Base-by-base conservation (phyloP, 1,139 yeast species). In the Saccharomyces uvarum region DNA sequence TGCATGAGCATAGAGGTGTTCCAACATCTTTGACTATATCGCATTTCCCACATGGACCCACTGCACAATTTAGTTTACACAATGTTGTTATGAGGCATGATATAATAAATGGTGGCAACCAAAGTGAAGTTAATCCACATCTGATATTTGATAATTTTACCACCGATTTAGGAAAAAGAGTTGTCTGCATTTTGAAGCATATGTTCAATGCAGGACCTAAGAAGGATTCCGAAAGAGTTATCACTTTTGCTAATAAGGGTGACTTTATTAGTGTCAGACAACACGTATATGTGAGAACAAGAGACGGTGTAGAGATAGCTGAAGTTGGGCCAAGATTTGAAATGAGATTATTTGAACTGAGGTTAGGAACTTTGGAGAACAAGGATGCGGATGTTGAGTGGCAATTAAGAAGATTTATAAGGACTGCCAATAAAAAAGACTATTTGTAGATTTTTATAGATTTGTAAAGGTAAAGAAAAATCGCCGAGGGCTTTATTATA, bases 241-340 rank as follows among this genome's bases (percentile, higher is more conserved):
- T 93, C 53, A 88, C 97, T 2, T 95, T 93, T 74, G 84, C 88
- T 48, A 95, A 95, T 70, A 80, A 82, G 56, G 96, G 91, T 54
- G 99, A 93, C 72, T 93, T 83, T 66, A 91, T 93, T 55, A 82
- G 90, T 57, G 97, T 93, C 6, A 81, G 99, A 71, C 99, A 93
- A 69, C 99, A 93, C 69, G 88, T 95, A 2, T 95, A 87, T 68
- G 96, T 91, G 11, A 84, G 82, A 66, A 89, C 97, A 0, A 83
- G 86, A 62, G 97, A 90, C 57, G 81, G 86, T 38, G 96, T 90
- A 2, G 99, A 93, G 69, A 74, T 93, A 58, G 93, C 97, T 59
- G 99, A 93, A 69, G 87, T 95, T 46, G 99, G 99, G 0, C 99
- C 99, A n/a, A 77, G 99, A 58, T 93, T 93, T 66, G 99, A 95